Evolutionary conservation across 2,329 filamentous ascomycete species (phyloP).

Genomic region (Fusarium haematococcum): DNA sequence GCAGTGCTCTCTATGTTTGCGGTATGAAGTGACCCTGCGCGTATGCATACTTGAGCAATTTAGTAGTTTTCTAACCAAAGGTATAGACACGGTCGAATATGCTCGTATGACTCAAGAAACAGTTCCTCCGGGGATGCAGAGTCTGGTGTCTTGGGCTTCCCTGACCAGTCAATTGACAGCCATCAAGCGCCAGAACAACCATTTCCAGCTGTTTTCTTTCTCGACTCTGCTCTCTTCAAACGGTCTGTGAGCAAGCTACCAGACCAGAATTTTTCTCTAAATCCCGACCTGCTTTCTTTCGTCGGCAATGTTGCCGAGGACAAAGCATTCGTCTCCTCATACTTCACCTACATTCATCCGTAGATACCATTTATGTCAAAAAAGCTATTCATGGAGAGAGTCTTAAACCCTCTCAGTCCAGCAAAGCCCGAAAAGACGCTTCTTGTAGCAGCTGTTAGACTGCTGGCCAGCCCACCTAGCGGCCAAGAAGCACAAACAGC

Average conservation of each 20-base stretch:
- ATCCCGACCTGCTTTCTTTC: not conserved
- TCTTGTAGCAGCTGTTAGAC: not conserved
- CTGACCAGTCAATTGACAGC: not conserved
- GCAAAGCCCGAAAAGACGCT: not conserved
- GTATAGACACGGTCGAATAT: not conserved
- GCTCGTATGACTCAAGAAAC: not conserved
- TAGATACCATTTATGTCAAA: not conserved
- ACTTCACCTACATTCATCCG: not conserved
- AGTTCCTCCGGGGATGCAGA: not conserved
- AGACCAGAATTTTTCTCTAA: not conserved
- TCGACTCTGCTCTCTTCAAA: not conserved
- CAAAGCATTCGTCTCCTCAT: not conserved
- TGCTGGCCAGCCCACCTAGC: not conserved
- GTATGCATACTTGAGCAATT: not conserved
- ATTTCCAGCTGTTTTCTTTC: not conserved
- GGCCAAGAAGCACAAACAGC: not conserved
- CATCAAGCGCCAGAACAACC: not conserved
- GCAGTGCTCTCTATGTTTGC: not conserved
- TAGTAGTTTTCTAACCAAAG: not conserved
- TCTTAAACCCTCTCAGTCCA: not conserved
- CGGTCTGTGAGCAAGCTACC: not conserved
- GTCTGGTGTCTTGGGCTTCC: not conserved
- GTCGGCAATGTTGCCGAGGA: not conserved
- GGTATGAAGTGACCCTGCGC: not conserved
- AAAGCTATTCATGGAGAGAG: slow-evolving; percentile 1